Evolutionary conservation across 2,329 filamentous ascomycete species (phyloP), one percentile per base, ranked within the genome.

Genomic region (Bipolaris bicolor): DNA sequence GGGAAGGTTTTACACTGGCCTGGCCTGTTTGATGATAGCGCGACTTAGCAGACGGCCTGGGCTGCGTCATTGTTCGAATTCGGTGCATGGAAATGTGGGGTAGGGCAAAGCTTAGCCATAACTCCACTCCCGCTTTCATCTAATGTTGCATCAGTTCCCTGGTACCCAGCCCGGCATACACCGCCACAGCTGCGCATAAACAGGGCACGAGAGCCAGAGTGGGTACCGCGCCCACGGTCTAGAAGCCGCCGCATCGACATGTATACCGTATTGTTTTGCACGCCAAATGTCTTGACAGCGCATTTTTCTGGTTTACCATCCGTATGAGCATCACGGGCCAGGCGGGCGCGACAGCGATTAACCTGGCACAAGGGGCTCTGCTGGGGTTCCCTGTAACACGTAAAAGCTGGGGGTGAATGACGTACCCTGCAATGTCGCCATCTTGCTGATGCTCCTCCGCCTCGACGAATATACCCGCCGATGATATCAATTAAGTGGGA

Each of bases 61-160:
- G 52, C 57, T 70, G 68, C 71, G 69, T 73, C 71, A 73, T 71
- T 63, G 29, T 49, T 10, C 52, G 36, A 49, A 49, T 57, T 51
- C 47, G 33, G 36, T 57, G 60, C 61, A 60, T 53, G 58, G 29
- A 57, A 64, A 58, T 52, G 57, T 62, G 66, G 65, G 65, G 67
- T 58, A 61, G 59, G 18, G 10, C 43, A 60, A 69, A 68, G 66
- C 67, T 70, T 69, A 66, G 58, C 58, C 57, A 57, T 54, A 40
- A 55, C 58, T 57, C 55, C 58, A 63, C 54, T 62, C 64, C 67
- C 64, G 67, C 64, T 57, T 70, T 68, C 59, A 53, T 43, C 24
- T 31, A 44, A 48, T 20, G 47, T 52, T 57, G 39, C 36, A 50
- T 52, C 34, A 16, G 45, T 13, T 31, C 60, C 56, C 52, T 37